Conservation (phyloP, 768 basidiomycete species). For the Lactarius psammicola region DNA sequence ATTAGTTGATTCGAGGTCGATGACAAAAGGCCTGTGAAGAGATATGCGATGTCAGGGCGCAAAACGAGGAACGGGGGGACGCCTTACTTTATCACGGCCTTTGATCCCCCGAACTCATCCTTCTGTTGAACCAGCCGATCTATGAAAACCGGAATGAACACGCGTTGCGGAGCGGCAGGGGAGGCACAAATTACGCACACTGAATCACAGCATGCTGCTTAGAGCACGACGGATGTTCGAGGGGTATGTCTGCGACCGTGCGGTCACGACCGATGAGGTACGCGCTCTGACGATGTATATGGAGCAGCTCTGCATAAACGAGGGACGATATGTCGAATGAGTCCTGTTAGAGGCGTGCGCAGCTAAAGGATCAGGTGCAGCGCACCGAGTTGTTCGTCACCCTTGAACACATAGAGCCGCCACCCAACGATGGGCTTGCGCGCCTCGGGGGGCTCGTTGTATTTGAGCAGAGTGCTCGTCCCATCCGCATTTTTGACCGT, state of each 20-base stretch:
- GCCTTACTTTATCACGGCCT: conserved; percentile 79
- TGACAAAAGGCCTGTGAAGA: conserved; percentile 81
- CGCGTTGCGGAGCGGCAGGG: conserved; percentile 4
- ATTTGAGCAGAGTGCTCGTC: conserved; percentile 82
- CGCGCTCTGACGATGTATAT: conserved; percentile 90
- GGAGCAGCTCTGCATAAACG: conserved; percentile 66
- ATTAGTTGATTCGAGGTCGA: conserved; percentile 97
- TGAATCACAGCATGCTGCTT: conserved; percentile 98
- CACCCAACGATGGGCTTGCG: conserved; percentile 86
- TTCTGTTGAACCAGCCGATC: conserved; percentile 83
- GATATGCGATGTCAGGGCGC: conserved; percentile 7
- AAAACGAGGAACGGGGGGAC: background rate
- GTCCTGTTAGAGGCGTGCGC: background rate
- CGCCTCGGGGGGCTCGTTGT: conserved; percentile 98
- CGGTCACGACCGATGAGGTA: conserved; percentile 92
- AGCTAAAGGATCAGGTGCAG: conserved; percentile 15
- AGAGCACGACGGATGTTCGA: conserved; percentile 96
- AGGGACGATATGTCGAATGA: background rate
- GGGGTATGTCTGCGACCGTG: conserved; percentile 77
- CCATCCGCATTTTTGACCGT: conserved; percentile 75
- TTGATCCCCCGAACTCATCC: conserved; percentile 80
- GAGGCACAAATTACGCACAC: conserved; percentile 47
- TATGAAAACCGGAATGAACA: conserved; percentile 33
- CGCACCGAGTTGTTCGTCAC: conserved; percentile 86
- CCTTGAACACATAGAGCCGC: conserved; percentile 98